Base-by-base conservation (phyloP, 805 yeast species). In the Ogataea paradorogensis region DNA sequence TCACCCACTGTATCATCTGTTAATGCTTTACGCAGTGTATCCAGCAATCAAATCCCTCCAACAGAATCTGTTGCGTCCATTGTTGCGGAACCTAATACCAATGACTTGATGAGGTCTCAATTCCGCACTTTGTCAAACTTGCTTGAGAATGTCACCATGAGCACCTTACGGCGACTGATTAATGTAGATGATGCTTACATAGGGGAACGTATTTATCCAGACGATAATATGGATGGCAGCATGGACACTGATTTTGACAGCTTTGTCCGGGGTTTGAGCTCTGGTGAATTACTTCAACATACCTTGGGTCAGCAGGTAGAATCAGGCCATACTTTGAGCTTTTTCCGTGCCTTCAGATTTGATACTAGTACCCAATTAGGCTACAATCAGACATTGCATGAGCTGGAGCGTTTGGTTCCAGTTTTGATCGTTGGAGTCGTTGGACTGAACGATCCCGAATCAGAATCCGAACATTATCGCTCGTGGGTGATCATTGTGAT, bases 401-500 rank as follows among this genome's bases (percentile, higher is more conserved):
- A 35, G 15, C 42, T 47, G 14, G 55, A 53, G 27, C 30, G 51
- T 13, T 36, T 51, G 35, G 50, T 58, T 2, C 65, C 63, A 4
- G 60, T 58, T 5, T 35, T 60, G 33, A 56, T 59, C 13, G 61
- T 59, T 11, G 63, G 64, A 2, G 55, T 59, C 8, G 60, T 59
- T 10, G 60, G 62, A 4, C 32, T 54, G 28, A 52, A 57, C 28
- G 58, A 56, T 31, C 30, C 38, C 3, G 30, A 26, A 7, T 21
- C 15, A 3, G 29, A 30, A 8, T 15, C 30, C 27, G 53, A 47
- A 14, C 31, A 48, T 5, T 64, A 66, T 27, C 61, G 77, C 21
- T 71, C 80, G 1, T 78, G 84, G 84, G 70, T 78, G n/a, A 74
- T 79, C 16, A 75, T 76, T 35, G 81, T 78, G 7, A 69, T 77